Evolutionary conservation across 257 asterid genomes (phyloP).

Genomic region (Nicotiana noctiflora): DNA sequence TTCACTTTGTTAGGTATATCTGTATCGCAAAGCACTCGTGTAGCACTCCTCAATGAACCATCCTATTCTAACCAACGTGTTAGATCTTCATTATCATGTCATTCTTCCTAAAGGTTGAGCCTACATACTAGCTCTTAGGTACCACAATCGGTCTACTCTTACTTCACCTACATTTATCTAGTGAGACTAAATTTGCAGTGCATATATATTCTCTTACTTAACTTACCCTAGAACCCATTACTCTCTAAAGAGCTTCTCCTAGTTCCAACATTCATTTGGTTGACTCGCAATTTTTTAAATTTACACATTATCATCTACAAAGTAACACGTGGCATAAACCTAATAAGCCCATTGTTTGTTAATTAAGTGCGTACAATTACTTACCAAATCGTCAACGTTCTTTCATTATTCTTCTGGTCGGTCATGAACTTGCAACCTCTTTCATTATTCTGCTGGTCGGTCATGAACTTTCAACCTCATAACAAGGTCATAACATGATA

Average conservation of each 20-base stretch:
- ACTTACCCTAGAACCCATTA: background rate
- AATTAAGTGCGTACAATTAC: background rate
- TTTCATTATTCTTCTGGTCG: background rate
- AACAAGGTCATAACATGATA: background rate
- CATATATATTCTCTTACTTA: background rate
- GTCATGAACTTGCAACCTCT: background rate
- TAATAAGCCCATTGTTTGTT: background rate
- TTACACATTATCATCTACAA: background rate
- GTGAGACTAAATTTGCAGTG: background rate
- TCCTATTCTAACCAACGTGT: background rate
- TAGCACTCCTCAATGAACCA: background rate
- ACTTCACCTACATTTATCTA: background rate
- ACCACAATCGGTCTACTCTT: background rate
- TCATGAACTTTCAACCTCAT: background rate
- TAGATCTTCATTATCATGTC: background rate
- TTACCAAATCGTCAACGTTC: background rate
- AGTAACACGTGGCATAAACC: background rate
- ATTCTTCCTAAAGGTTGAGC: background rate
- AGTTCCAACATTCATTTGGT: background rate
- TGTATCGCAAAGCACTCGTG: background rate
- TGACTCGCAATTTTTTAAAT: background rate
- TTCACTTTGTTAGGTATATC: background rate
- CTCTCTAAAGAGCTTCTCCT: background rate
- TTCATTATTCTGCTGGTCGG: too few species aligned
- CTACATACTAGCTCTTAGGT: background rate